Base-by-base conservation (phyloP, 495 filamentous ascomycete species). In the Podospora tetraspora region DNA sequence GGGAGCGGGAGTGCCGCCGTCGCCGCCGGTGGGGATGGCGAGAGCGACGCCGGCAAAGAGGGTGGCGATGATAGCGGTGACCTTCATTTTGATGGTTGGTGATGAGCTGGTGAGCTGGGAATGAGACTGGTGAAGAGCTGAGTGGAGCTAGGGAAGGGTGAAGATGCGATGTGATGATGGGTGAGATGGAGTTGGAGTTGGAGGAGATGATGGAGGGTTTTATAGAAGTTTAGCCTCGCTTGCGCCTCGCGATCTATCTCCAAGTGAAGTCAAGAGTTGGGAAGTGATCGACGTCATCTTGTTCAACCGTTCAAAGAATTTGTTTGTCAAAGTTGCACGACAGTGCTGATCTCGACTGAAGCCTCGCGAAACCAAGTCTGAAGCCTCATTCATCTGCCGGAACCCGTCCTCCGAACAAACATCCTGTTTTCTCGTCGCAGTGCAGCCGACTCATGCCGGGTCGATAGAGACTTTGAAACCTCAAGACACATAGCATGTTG, bases 21-120 rank as follows among this genome's bases (percentile, higher is more conserved):
- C 56, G 21, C 63, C 63, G 21, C 63, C 63, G 16, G 63, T 65
- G 23, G 63, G 63, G 10, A 59, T 30, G 43, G 63, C 63, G 21
- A 65, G 12, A 23, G 56, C 63, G 1, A 25, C 63, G 9, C 16
- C 29, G 43, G 56, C 63, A 23, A 65, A 65, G 63, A 64, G 22
- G 30, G 43, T 24, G 63, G 29, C 25, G 63, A 65, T 3, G n/a
- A 37, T 22, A 13, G 37, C 37, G 37, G 63, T 59, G 63, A 65
- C 8, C 63, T 65, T 65, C 63, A 65, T 65, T 19, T 58, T 65
- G 63, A 13, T 23, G 30, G 62, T 23, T 22, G 30, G 37, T 52
- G 16, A 1, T 21, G 62, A n/a, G 43, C 19, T 52, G 43, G 43
- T n/a, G 43, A 52, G 43, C 19, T 52, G 43, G 19, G n/a, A 19